Evolutionary conservation across 1,139 yeast genomes (phyloP), one percentile per base, ranked within the genome.

Genomic region (Suhomyces chickasaworum): DNA sequence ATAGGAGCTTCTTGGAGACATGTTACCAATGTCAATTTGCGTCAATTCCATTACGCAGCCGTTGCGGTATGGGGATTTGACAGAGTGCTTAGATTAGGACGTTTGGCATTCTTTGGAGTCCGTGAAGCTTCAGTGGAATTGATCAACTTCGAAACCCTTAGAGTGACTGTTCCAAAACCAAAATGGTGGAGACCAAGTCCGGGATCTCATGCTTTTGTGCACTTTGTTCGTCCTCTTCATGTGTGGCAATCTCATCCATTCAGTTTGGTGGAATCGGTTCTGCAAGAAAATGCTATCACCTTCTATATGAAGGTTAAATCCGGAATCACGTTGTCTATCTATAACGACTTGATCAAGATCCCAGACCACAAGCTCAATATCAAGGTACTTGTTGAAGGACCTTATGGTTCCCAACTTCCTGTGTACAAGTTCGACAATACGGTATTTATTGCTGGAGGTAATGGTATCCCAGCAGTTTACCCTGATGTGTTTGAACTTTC

Each of bases 381-480:
- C 39, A 63, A 58, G 41, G 73, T 81, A 1, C 62, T 74, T 6
- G 60, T 83, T 12, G 89, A 84, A 54, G 89, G 89, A 0, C 88
- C 89, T 0, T 84, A 84, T 56, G 58, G 59, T 2, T 33, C 46
- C 6, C 44, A 45, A 3, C 16, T 45, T 10, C 58, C 60, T 4
- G 45, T 54, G 39, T 53, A 54, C 30, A 52, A 53, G 25, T 54
- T 49, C 45, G 55, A 51, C 37, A 49, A 49, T 9, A 56, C 51
- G 27, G 49, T 58, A 8, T 58, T 57, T 42, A 35, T 59, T 15
- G 86, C 85, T 2, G 86, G 89, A 48, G 91, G 91, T 37, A 83
- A 84, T 48, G 95, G 95, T 51, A 75, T 87, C 49, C 86, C 95
- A 1, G 75, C 74, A 6, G 52, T 70, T 36, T 69, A 61, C 50